Percentiles rank a stretch among this genome's conserved stretches.
Conservation (phyloP, 495 filamentous ascomycete genomes). For the Hypoxylon lenormandii region DNA sequence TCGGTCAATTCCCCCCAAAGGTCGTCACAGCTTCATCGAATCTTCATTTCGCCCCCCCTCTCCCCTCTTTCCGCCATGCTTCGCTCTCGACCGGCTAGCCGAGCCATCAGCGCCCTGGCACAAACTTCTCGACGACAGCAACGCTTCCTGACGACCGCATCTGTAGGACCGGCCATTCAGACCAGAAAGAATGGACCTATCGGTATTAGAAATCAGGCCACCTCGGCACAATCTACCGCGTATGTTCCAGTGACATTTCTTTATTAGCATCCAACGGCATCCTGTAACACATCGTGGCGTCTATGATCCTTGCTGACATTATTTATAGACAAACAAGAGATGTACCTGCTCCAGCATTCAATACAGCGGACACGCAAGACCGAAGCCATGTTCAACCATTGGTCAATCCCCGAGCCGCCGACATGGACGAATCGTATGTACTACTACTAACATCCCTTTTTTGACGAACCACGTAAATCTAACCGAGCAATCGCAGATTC, state of each 20-base stretch:
- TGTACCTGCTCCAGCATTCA: constrained; percentile 78
- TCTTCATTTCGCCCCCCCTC: constrained; percentile 8
- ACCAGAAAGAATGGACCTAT: constrained; percentile 46
- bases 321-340: constrained; percentile 55
- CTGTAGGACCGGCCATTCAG: constrained; percentile 45
- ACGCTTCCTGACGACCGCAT: constrained; percentile 42
- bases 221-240: constrained; percentile 51
- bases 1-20: constrained; percentile 5
- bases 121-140: constrained; percentile 51
- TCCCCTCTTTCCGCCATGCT: constrained; percentile 53
- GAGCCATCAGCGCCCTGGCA: constrained; percentile 59
- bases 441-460: constrained; percentile 22
- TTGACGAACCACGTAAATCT: constrained; percentile 42
- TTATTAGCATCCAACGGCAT: too few species aligned
- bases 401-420: constrained; percentile 67
- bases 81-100: constrained; percentile 56
- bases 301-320: constrained; percentile 40
- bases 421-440: constrained; percentile 81
- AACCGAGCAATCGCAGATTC: constrained; percentile 69
- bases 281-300: not conserved
- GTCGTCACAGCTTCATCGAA: constrained; percentile 21
- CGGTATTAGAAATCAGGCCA: constrained; percentile 55
- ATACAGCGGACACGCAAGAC: constrained; percentile 62
- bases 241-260: constrained; percentile 15
- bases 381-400: constrained; percentile 75